Base-by-base conservation (phyloP, 2,329 filamentous ascomycete genomes). In the Talaromyces sp. region DNA sequence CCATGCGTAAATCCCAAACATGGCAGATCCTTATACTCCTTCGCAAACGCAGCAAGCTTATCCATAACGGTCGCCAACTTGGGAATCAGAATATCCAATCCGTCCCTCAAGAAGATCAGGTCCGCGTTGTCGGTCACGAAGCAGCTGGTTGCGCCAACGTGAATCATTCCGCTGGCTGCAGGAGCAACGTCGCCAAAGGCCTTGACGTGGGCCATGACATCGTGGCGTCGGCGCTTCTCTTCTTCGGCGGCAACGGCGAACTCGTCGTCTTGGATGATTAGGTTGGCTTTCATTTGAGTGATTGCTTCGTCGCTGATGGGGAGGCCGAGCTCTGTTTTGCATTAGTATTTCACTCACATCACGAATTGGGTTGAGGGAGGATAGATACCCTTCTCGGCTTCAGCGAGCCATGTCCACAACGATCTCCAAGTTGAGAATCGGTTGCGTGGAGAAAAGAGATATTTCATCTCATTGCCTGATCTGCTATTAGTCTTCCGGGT, bases 351-450 rank as follows among this genome's bases (percentile, higher is more conserved):
- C 27, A 31, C 27, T 31, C 27, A 7, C 27, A 37, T 10, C 3
- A 37, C 9, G 35, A 10, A 37, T 37, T 37, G 35, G 35, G 10
- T 37, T 8, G 35, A 13, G 35, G 10, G 35, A 37, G 9, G 35
- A 37, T 13, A 43, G 6, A 15, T 37, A 59, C 56, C 90, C 76
- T 88, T 89, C 82, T 97, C 90, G 10, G 86, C 84, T 82, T 96
- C 89, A 27, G 93, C 93, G 11, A 97, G 89, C 79, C 85, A 88
- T 52, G 94, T 82, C 93, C 93, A 97, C 19, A 97, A 86, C 75
- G 91, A 85, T 69, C 93, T 87, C 92, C 92, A 96, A 63, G 88
- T 92, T 49, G 87, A 89, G 77, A 89, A 87, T 35, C 92, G 85
- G 62, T 87, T 89, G 50, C 92, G 87, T 66, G 89, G 87, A 70